Evolutionary conservation across 768 basidiomycete species (phyloP), one percentile per base, ranked within the genome.

Genomic region (Termitomyces sp.): DNA sequence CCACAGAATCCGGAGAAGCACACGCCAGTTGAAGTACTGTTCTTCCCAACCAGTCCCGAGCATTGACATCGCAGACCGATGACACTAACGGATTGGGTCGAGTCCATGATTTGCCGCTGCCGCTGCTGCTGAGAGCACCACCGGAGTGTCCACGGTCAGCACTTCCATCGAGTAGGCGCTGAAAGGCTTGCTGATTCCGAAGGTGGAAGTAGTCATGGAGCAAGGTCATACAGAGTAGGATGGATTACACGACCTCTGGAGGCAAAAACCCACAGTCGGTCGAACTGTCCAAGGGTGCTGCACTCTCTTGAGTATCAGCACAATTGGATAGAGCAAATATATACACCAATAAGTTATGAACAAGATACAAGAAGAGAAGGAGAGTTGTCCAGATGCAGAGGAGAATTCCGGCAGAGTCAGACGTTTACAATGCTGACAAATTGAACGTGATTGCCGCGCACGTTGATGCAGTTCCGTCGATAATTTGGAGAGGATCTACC

Each of bases 11-110:
- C 23, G 77, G 65, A 19, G 85, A 79, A 0, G 83, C 70, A 57
- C 89, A 91, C 0, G 89, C 88, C 39, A 94, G 80, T 66, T 98
- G 95, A 10, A 97, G 78, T 1, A 88, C 86, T 0, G 90, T 89
- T 56, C 86, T 75, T 10, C 92, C 91, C 28, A 89, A 74, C 65
- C 74, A 69, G 66, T 94, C 91, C 32, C 81, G 73, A 2, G 83
- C 81, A 63, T 94, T 94, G 45, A 93, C 79, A 66, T 93, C 67
- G 1, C 63, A 65, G 17, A 64, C 61, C 41, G 74, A 61, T 59
- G 68, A 64, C 23, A 64, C 59, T 56, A 80, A 64, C 53, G 75
- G 68, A 62, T 76, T 77, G 43, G 73, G 67, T 62, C 78, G 73
- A 59, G 71, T 81, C 82, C 82, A 84, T 11, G 85, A 85, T 63